A percentile compares a stretch with the other conserved stretches of the same genome.
Evolutionary conservation across 768 basidiomycete species (phyloP).

Genomic region (Suillus weaverae): DNA sequence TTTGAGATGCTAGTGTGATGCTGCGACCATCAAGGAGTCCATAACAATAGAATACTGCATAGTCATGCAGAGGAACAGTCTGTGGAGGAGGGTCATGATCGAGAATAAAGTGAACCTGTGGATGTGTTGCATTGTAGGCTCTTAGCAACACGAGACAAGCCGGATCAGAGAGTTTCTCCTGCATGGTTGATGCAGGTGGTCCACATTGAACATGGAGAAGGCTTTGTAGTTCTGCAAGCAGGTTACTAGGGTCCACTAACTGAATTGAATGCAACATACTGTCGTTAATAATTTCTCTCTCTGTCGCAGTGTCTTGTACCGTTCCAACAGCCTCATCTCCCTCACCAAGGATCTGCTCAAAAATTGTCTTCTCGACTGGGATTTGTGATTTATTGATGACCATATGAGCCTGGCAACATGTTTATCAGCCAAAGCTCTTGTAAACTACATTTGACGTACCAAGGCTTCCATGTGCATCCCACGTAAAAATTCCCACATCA

Average conservation of each 20-base stretch:
- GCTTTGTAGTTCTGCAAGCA: neutral
- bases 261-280: no score
- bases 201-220: neutral
- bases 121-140: neutral
- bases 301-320: conserved; percentile 12
- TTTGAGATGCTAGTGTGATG: conserved; percentile 11
- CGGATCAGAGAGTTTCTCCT: neutral
- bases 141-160: neutral
- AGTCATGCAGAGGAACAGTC: conserved; percentile 3
- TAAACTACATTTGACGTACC: conserved; percentile 10
- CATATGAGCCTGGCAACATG: no score
- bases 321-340: conserved; percentile 16
- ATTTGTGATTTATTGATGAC: neutral
- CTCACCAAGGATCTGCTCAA: neutral
- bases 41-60: conserved; percentile 2
- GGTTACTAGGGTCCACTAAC: no score
- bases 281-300: neutral
- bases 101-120: neutral
- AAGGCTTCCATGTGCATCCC: conserved; percentile 10
- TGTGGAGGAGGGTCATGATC: neutral
- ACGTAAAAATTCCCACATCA: conserved; percentile 29
- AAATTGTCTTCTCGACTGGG: neutral
- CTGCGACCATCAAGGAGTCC: conserved; percentile 19
- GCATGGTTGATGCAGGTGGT: neutral
- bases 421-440: no score